A percentile compares a stretch with the other conserved stretches of the same genome.
These are phyloP conservation scores for Eutrema heterophyllum DNA, from an alignment of 345 rosid genomes.

Conservation along the genomic window DNA sequence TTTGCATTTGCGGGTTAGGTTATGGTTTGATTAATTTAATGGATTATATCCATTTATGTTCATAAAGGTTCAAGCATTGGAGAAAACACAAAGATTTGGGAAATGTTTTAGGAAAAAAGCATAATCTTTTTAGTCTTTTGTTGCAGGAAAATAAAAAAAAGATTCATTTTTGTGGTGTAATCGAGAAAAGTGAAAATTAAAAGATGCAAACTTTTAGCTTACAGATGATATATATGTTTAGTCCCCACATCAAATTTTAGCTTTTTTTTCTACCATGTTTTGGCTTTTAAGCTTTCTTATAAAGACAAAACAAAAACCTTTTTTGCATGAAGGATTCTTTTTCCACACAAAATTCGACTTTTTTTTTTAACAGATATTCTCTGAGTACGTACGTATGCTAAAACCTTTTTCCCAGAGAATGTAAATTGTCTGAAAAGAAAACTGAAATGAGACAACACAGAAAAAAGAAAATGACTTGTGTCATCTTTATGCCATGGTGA, in stretches of 20 bases:
- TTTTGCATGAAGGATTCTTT: conserved; percentile 9
- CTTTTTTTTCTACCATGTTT: conserved; percentile 3
- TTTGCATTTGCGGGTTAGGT: conserved; percentile 30
- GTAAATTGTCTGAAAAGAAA: conserved; percentile 17
- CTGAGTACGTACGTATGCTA: conserved; percentile 6
- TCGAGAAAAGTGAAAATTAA: conserved; percentile 25
- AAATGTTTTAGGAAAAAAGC: conserved; percentile 8
- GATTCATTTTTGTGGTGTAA: neutral
- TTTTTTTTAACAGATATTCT: conserved; percentile 12
- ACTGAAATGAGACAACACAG: conserved; percentile 19
- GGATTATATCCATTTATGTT: conserved; percentile 14
- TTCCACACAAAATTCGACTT: neutral
- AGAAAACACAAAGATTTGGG: neutral
- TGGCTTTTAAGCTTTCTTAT: conserved; percentile 13
- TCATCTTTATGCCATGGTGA: conserved; percentile 14
- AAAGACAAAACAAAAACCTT: conserved; percentile 14
- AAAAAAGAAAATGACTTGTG: conserved; percentile 15
- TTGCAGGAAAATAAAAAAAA: neutral
- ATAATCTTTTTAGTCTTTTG: conserved; percentile 20
- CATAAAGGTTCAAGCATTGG: conserved; percentile 1
- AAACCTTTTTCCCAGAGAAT: conserved; percentile 10
- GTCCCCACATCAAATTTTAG: conserved; percentile 25
- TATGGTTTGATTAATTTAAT: conserved; percentile 12
- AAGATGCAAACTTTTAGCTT: conserved; percentile 18
- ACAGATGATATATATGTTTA: neutral